These are phyloP conservation scores for Gamarada debralockiae DNA, from an alignment of 495 filamentous ascomycete genomes.

Conservation along the genomic window DNA sequence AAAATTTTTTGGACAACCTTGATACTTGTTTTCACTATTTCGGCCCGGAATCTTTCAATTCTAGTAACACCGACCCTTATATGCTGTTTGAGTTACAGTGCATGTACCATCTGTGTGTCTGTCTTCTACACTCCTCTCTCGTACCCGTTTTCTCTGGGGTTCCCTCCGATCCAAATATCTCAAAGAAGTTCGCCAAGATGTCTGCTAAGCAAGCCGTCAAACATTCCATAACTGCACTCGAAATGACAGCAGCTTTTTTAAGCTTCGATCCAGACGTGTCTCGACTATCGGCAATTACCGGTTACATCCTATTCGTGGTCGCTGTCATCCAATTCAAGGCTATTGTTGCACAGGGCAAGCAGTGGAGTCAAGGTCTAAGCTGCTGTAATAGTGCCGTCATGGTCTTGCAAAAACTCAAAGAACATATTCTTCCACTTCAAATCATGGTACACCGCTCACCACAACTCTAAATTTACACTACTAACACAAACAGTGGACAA, in stretches of 20 bases:
- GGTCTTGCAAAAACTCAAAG: not conserved
- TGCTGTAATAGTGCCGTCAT: not conserved
- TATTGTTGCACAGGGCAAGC: not conserved
- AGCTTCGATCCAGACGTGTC: not conserved
- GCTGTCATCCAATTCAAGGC: not conserved
- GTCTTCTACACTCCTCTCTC: conserved; percentile 1
- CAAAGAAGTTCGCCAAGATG: not conserved
- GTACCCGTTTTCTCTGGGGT: not conserved
- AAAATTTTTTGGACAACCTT: not conserved
- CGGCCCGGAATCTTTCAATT: not conserved
- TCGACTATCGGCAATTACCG: not conserved
- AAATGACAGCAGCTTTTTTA: conserved; percentile 1
- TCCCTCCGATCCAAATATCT: not conserved
- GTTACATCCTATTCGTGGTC: not conserved
- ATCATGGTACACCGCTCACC: not conserved
- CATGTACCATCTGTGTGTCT: conserved; percentile 2
- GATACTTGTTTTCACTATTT: not conserved
- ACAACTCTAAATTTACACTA: not conserved
- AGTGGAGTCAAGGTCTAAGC: not conserved
- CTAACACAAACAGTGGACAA: not conserved
- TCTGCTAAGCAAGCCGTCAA: not conserved
- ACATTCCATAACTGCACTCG: not conserved
- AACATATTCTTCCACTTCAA: not conserved
- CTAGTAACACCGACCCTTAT: not conserved
- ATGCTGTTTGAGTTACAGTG: not conserved